Evolutionary conservation across 441 rosid genomes (phyloP).

Genomic region (Erysimum pusillum): DNA sequence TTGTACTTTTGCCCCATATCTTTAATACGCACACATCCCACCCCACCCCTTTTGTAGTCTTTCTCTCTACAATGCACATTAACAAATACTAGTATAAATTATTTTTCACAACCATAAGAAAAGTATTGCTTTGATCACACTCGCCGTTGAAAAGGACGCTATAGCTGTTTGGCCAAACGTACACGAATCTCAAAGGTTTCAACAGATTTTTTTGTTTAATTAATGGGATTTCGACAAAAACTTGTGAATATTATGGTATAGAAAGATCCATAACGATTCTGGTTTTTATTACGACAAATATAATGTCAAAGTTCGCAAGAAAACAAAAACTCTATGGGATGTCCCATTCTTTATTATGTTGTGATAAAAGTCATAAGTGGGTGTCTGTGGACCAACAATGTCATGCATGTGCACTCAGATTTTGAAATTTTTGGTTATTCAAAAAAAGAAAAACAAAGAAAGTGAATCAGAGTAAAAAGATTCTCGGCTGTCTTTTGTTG

Average conservation of each 20-base stretch:
- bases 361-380: conserved; percentile 45
- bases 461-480: conserved; percentile 33
- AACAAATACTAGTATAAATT: not conserved
- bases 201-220: not conserved
- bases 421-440: conserved; percentile 16
- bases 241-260: conserved; percentile 1
- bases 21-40: conserved; percentile 29
- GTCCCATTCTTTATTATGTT: conserved; percentile 42
- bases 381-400: conserved; percentile 44
- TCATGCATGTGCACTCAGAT: conserved; percentile 48
- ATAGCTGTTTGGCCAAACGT: conserved; percentile 33
- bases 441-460: conserved; percentile 10
- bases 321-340: conserved; percentile 35
- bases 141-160: conserved; percentile 29
- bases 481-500: conserved; percentile 28
- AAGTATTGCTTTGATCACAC: conserved; percentile 29
- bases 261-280: conserved; percentile 30
- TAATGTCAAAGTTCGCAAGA: conserved; percentile 14
- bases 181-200: conserved; percentile 37
- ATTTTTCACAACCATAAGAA: not conserved
- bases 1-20: conserved; percentile 29
- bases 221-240: conserved; percentile 6
- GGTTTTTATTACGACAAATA: conserved; percentile 33
- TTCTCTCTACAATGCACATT: conserved; percentile 1
- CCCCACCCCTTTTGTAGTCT: conserved; percentile 16